A percentile compares a stretch with the other conserved stretches of the same genome.
These are phyloP conservation scores for Sugiyamaella grinbergsii DNA, from an alignment of 1,139 yeast species.

Conservation along the genomic window DNA sequence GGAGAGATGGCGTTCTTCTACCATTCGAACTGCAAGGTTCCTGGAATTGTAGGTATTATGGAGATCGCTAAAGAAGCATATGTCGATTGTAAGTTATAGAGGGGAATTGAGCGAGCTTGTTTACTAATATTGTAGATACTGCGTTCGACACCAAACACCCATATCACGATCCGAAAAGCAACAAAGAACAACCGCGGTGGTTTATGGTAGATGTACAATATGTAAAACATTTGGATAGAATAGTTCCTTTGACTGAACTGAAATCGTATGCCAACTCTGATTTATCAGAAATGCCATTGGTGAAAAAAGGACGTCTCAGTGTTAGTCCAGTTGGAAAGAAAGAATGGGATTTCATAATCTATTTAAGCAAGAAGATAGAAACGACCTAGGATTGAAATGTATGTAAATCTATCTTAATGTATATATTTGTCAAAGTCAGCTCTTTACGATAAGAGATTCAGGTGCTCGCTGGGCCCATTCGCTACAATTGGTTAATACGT, in stretches of 20 bases:
- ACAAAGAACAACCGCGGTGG: slow-evolving; percentile 51
- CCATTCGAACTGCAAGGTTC: slow-evolving; percentile 54
- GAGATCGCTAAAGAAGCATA: slow-evolving; percentile 49
- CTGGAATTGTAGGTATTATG: slow-evolving; percentile 55
- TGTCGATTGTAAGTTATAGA: slow-evolving; percentile 40
- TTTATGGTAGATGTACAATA: slow-evolving; percentile 56
- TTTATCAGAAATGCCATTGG: slow-evolving; percentile 48
- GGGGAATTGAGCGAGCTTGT: background rate
- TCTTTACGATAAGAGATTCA: slow-evolving; percentile 33
- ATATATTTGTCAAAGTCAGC: slow-evolving; percentile 3
- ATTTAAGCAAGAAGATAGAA: slow-evolving; percentile 32
- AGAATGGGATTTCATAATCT: slow-evolving; percentile 47
- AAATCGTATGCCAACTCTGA: slow-evolving; percentile 36
- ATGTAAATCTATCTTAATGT: background rate
- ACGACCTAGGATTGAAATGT: background rate
- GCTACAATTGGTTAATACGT: slow-evolving; percentile 31
- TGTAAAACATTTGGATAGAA: slow-evolving; percentile 46
- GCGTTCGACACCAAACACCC: slow-evolving; percentile 47
- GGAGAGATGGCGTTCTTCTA: slow-evolving; percentile 54
- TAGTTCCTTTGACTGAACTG: slow-evolving; percentile 46
- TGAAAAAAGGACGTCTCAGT: slow-evolving; percentile 52
- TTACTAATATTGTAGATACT: slow-evolving; percentile 27
- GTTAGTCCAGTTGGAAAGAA: slow-evolving; percentile 50
- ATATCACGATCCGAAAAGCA: slow-evolving; percentile 52
- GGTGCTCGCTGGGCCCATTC: slow-evolving; percentile 48